Evolutionary conservation across 2,329 filamentous ascomycete genomes (phyloP).

Genomic region (Colletotrichum chrysophilum): DNA sequence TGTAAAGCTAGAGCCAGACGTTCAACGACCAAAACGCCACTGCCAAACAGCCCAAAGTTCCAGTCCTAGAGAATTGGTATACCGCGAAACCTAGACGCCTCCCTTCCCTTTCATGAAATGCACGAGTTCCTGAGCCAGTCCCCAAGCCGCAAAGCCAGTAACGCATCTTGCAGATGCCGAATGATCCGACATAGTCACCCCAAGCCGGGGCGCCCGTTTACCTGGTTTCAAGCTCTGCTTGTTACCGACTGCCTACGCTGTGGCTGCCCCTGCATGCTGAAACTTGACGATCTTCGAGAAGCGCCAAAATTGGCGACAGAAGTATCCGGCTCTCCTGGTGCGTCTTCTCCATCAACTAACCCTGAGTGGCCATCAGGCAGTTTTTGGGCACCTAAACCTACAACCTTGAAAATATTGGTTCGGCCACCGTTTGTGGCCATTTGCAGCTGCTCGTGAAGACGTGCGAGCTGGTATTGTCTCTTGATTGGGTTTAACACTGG

Average conservation of each 20-base stretch:
- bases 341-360: constrained; percentile 56
- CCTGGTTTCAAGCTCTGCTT: constrained; percentile 44
- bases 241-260: constrained; percentile 53
- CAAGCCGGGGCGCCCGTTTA: not conserved
- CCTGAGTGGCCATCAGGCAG: constrained; percentile 55
- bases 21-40: not conserved
- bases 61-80: constrained; percentile 3
- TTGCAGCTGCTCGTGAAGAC: constrained; percentile 69
- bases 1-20: not conserved
- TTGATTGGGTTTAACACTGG: constrained; percentile 65
- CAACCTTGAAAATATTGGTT: constrained; percentile 68
- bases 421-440: constrained; percentile 70
- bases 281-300: constrained; percentile 49
- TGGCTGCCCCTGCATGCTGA: constrained; percentile 44
- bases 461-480: constrained; percentile 66
- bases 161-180: not conserved
- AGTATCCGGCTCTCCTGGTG: constrained; percentile 61
- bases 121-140: not conserved
- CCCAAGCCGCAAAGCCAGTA: not conserved
- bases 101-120: not conserved
- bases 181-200: not conserved
- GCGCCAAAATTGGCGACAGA: constrained; percentile 41
- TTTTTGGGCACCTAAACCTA: constrained; percentile 60
- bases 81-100: constrained; percentile 1
- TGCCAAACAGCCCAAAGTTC: not conserved